phyloP scores from a whole-genome alignment of 306 rosid species.

The Echinosophora koreensis region DNA sequence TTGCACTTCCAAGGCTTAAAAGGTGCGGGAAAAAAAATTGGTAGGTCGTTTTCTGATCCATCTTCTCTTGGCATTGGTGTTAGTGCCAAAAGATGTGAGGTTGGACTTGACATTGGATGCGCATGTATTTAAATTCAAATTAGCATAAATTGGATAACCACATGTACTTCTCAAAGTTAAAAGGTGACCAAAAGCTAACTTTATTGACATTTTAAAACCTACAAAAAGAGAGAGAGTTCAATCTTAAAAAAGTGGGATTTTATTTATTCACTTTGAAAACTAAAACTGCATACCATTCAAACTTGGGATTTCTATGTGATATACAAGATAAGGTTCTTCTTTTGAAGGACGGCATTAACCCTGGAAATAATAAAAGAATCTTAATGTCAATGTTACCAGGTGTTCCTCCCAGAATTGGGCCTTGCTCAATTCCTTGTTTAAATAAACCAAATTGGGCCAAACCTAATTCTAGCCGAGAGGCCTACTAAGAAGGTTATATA shows the following conservation, averaged over 20 bases:
- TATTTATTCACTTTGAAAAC: neutral
- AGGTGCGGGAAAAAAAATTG: neutral
- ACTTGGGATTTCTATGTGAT: slow-evolving; percentile 32
- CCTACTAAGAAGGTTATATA: no score
- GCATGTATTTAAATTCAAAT: neutral
- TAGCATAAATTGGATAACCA: neutral
- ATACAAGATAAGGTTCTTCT: neutral
- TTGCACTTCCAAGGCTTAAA: slow-evolving; percentile 13
- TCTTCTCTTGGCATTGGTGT: slow-evolving; percentile 23
- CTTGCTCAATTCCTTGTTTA: no score
- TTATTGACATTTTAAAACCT: neutral
- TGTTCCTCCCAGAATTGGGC: no score
- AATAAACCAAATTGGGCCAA: no score
- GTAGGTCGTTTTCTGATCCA: slow-evolving; percentile 19
- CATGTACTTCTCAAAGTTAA: neutral
- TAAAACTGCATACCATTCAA: neutral
- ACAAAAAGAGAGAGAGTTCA: neutral
- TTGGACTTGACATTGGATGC: slow-evolving; percentile 45
- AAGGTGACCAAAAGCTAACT: slow-evolving; percentile 23
- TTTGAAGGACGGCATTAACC: slow-evolving; percentile 16
- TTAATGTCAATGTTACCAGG: neutral
- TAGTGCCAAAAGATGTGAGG: slow-evolving; percentile 23
- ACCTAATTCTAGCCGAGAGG: no score
- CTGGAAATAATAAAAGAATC: slow-evolving; percentile 15
- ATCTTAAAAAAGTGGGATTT: neutral